phyloP scores from a whole-genome alignment of 305 asterid species.

The Solanum hybrid region DNA sequence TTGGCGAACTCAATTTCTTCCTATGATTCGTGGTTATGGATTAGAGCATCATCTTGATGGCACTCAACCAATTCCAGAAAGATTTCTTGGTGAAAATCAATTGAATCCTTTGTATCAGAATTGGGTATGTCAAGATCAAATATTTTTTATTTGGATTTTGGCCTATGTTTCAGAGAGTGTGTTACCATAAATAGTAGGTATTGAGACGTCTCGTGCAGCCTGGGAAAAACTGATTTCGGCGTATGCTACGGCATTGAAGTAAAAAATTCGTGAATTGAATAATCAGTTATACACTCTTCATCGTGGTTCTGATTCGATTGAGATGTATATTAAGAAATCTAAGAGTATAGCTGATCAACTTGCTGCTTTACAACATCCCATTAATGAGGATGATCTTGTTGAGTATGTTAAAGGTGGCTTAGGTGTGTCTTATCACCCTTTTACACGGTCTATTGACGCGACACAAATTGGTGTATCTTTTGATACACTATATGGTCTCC shows the following conservation, averaged over 20 bases:
- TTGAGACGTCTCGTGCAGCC: background rate
- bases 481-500: background rate
- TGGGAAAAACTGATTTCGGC: background rate
- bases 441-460: background rate
- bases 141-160: background rate
- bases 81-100: background rate
- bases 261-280: too few relatives aligned
- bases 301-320: background rate
- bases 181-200: background rate
- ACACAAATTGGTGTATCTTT: background rate
- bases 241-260: background rate
- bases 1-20: background rate
- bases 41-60: background rate
- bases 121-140: background rate
- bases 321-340: background rate
- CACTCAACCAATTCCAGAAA: background rate
- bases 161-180: background rate
- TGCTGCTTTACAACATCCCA: too few relatives aligned
- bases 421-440: background rate
- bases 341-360: too few relatives aligned
- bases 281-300: too few relatives aligned
- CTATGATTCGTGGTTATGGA: background rate
- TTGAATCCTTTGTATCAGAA: background rate
- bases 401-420: too few relatives aligned
- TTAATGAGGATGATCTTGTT: background rate